Conservation (phyloP, 2,329 filamentous ascomycete species). For the Aspergillus jensenii region DNA sequence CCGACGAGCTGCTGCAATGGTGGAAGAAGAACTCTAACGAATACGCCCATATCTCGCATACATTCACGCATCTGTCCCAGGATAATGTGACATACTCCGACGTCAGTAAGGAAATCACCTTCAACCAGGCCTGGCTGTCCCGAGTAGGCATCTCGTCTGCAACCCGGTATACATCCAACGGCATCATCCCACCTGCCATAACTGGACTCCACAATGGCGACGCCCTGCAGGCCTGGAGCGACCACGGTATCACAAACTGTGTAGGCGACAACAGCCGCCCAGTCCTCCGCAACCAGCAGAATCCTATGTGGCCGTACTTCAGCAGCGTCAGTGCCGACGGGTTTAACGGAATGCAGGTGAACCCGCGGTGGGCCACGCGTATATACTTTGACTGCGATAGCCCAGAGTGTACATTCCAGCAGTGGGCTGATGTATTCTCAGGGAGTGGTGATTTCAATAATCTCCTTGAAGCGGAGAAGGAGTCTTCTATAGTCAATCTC, state of each 20-base stretch:
- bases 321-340: constrained; percentile 54
- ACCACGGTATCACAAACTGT: constrained; percentile 59
- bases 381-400: constrained; percentile 67
- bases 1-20: constrained; percentile 55
- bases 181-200: constrained; percentile 63
- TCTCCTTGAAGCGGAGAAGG: constrained; percentile 52
- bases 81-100: constrained; percentile 62
- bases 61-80: constrained; percentile 59
- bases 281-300: constrained; percentile 52
- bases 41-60: constrained; percentile 61
- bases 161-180: constrained; percentile 51
- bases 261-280: constrained; percentile 64
- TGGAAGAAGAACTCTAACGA: constrained; percentile 51
- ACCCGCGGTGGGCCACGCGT: constrained; percentile 61
- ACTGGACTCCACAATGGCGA: constrained; percentile 65
- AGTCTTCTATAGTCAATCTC: constrained; percentile 57
- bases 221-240: constrained; percentile 58
- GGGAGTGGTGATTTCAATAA: constrained; percentile 55
- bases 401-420: constrained; percentile 54
- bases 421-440: constrained; percentile 61
- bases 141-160: constrained; percentile 52
- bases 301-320: constrained; percentile 56
- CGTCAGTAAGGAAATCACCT: constrained; percentile 57
- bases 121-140: constrained; percentile 60
- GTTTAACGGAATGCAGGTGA: constrained; percentile 56